These are phyloP conservation scores for Fusarium sp. DNA, from an alignment of 2,329 filamentous ascomycete genomes.

Conservation along the genomic window DNA sequence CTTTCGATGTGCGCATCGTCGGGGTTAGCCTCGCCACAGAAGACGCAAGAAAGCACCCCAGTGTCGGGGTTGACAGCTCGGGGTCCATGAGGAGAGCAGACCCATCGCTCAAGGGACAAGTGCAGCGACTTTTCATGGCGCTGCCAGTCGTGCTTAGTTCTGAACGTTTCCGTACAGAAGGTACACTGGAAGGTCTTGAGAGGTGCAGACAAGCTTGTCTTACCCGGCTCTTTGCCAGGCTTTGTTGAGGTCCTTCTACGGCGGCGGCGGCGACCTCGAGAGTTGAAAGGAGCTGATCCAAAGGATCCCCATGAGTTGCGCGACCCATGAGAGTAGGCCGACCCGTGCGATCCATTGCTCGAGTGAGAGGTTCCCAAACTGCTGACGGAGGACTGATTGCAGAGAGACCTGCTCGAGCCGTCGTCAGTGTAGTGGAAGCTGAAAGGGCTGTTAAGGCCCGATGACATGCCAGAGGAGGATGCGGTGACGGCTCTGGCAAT, in stretches of 20 bases:
- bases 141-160: conserved; percentile 74
- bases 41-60: conserved; percentile 65
- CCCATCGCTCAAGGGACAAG: conserved; percentile 70
- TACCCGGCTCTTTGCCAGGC: conserved; percentile 46
- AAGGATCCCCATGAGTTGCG: conserved; percentile 64
- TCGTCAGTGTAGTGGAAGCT: conserved; percentile 67
- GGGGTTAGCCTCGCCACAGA: conserved; percentile 65
- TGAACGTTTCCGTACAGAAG: conserved; percentile 72
- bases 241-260: conserved; percentile 55
- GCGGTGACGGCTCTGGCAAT: conserved; percentile 66
- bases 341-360: conserved; percentile 64
- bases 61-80: conserved; percentile 65
- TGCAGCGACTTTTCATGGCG: conserved; percentile 74
- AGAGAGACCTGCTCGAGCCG: conserved; percentile 64
- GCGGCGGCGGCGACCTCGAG: conserved; percentile 58
- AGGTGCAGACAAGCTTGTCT: conserved; percentile 50
- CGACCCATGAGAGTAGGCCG: conserved; percentile 66
- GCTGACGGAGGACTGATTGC: conserved; percentile 66
- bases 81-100: conserved; percentile 66
- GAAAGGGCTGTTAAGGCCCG: conserved; percentile 64
- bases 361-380: conserved; percentile 68
- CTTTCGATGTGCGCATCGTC: conserved; percentile 63
- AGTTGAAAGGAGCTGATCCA: conserved; percentile 53
- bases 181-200: conserved; percentile 70
- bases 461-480: conserved; percentile 60